These are phyloP conservation scores for Phytophthora sp. DNA, from an alignment of 352 stramenopile genomes.

Conservation along the genomic window DNA sequence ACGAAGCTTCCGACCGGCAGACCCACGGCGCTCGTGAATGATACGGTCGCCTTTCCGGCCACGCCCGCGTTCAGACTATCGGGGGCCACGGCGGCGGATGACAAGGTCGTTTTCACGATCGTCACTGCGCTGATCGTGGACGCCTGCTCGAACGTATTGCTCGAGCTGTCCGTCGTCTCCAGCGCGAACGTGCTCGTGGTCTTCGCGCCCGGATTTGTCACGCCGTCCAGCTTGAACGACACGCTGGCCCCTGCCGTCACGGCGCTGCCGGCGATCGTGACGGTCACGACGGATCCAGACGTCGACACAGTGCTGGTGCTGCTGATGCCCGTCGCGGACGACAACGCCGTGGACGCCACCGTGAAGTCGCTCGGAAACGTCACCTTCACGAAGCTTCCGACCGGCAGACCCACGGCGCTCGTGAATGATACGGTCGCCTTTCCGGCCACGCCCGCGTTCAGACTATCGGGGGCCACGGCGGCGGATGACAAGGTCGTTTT, in stretches of 20 bases:
- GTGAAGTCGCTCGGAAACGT: conserved; percentile 44
- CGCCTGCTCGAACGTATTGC: conserved; percentile 6
- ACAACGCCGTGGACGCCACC: conserved; percentile 26
- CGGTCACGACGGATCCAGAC: conserved; percentile 21
- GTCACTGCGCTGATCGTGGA: not conserved
- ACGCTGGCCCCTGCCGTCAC: conserved; percentile 31
- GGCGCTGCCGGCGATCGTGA: conserved; percentile 32
- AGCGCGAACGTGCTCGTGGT: conserved; percentile 47
- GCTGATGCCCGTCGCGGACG: conserved; percentile 27
- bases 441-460: conserved; percentile 32
- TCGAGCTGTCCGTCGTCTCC: conserved; percentile 38
- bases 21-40: conserved; percentile 44
- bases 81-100: conserved; percentile 2
- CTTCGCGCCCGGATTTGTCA: conserved; percentile 60
- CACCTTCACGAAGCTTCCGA: conserved; percentile 38
- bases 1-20: conserved; percentile 40
- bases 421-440: conserved; percentile 41
- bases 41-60: conserved; percentile 23
- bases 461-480: conserved; percentile 26
- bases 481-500: not conserved
- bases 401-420: conserved; percentile 35
- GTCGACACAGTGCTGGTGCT: conserved; percentile 25
- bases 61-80: conserved; percentile 38
- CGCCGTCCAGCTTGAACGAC: conserved; percentile 50
- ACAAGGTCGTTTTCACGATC: conserved; percentile 21